Percentiles rank a stretch among this genome's conserved stretches.
phyloP scores from a whole-genome alignment of 2,329 filamentous ascomycete genomes.

The Trichoderma koningiopsis region DNA sequence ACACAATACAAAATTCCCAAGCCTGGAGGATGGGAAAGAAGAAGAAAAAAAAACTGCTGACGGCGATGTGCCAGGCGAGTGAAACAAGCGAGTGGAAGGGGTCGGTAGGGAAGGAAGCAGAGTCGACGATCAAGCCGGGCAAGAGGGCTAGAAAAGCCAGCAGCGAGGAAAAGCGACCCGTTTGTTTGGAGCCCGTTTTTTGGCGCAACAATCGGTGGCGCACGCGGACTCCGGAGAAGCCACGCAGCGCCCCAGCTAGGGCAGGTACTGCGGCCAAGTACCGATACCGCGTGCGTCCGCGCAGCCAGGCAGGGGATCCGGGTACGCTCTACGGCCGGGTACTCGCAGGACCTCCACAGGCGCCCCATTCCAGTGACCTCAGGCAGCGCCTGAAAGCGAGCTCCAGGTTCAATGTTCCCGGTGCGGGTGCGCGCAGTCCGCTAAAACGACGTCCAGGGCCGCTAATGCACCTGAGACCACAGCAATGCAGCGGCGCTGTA shows the following conservation, averaged over 20 bases:
- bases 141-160: background rate
- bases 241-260: background rate
- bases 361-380: background rate
- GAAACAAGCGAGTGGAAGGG: slow-evolving; percentile 25
- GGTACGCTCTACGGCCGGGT: background rate
- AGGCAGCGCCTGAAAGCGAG: background rate
- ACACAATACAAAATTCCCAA: background rate
- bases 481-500: background rate
- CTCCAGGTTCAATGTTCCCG: background rate
- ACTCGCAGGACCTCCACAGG: background rate
- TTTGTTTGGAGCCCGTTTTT: slow-evolving; percentile 12
- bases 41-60: background rate
- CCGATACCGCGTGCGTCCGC: background rate
- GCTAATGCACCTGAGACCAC: background rate
- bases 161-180: background rate
- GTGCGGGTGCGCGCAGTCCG: background rate
- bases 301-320: background rate
- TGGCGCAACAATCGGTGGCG: slow-evolving; percentile 13
- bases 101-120: slow-evolving; percentile 15
- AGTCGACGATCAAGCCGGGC: slow-evolving; percentile 5
- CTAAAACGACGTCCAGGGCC: background rate
- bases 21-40: background rate
- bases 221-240: slow-evolving; percentile 24
- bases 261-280: background rate
- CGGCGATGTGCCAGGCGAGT: slow-evolving; percentile 7